Base-by-base conservation (phyloP, 2,329 filamentous ascomycete genomes). In the Cladophialophora carrionii region DNA sequence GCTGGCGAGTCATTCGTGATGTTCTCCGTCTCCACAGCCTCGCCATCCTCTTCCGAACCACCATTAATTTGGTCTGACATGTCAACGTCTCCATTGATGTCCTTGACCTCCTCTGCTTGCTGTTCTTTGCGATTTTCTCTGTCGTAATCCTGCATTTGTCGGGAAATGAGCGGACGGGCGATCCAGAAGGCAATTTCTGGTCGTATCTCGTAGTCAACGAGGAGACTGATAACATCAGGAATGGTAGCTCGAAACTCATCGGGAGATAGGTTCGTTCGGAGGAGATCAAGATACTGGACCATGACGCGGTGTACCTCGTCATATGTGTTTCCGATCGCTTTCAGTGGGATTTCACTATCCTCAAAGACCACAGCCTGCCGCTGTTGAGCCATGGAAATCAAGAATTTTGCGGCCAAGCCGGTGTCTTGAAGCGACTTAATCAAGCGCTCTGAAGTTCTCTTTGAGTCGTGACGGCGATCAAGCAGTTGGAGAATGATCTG, bases 321-420 rank as follows among this genome's bases (percentile, higher is more conserved):
- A 59, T 96, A 85, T 70, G 96, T 88, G 58, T 92, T 92, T 2
- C 91, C 90, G 12, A 98, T 80, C 51, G 93, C 88, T 76, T 99
- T 99, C 75, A 97, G 88, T 67, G 96, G 92, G 0, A 90, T 88
- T 64, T 90, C 86, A 26, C 84, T 82, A 41, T 92, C 87, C 6
- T 89, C 85, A 77, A 90, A 96, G 26, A 95, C 86, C 67, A 92
- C 95, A n/a, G 89, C 87, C 74, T 96, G 89, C 54, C 92, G 88
- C 76, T 96, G 92, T 74, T 97, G 93, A 0, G 93, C 91, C 71
- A 99, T 89, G 52, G 92, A 90, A 71, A 98, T 85, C n/a, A 99
- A 84, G 2, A 98, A 83, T 65, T 91, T 89, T 1, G 90, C 89
- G 26, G 90, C 91, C 57, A 98, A 84, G 57, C 87, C 87, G 0